phyloP scores from a whole-genome alignment of 1,139 yeast genomes.

The Diutina siamensis region DNA sequence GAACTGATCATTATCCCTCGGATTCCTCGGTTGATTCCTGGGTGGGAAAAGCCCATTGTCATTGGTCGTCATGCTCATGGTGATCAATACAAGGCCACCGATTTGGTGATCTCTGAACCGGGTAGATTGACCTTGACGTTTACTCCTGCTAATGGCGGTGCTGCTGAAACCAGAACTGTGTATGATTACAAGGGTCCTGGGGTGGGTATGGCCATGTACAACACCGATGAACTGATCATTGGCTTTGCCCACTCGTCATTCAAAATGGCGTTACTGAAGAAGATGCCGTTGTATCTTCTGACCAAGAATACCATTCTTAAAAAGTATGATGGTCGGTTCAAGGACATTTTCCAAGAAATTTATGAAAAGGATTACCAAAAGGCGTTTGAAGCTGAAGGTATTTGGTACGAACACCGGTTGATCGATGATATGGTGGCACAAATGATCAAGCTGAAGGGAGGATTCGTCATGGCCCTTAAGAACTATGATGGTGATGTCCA shows the following conservation, averaged over 20 bases:
- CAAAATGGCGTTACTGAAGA: slow-evolving; percentile 57
- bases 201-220: slow-evolving; percentile 74
- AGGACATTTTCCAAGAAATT: slow-evolving; percentile 63
- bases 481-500: slow-evolving; percentile 84
- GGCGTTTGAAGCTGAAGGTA: slow-evolving; percentile 52
- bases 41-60: slow-evolving; percentile 74
- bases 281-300: slow-evolving; percentile 56
- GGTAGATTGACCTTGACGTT: slow-evolving; percentile 59
- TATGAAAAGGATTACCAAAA: slow-evolving; percentile 47
- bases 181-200: slow-evolving; percentile 55
- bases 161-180: slow-evolving; percentile 37
- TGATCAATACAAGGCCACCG: slow-evolving; percentile 77
- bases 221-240: slow-evolving; percentile 66
- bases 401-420: slow-evolving; percentile 72
- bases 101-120: slow-evolving; percentile 53
- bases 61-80: slow-evolving; percentile 84
- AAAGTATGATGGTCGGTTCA: slow-evolving; percentile 73
- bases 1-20: slow-evolving; percentile 72
- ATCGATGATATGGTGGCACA: slow-evolving; percentile 87
- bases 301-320: slow-evolving; percentile 75
- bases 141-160: slow-evolving; percentile 52
- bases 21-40: slow-evolving; percentile 65
- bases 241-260: slow-evolving; percentile 76
- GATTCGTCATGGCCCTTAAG: slow-evolving; percentile 72
- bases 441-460: slow-evolving; percentile 78